A percentile compares a stretch with the other conserved stretches of the same genome.
Evolutionary conservation across 495 filamentous ascomycete genomes (phyloP).

Genomic region (Chaetomium fimeti): DNA sequence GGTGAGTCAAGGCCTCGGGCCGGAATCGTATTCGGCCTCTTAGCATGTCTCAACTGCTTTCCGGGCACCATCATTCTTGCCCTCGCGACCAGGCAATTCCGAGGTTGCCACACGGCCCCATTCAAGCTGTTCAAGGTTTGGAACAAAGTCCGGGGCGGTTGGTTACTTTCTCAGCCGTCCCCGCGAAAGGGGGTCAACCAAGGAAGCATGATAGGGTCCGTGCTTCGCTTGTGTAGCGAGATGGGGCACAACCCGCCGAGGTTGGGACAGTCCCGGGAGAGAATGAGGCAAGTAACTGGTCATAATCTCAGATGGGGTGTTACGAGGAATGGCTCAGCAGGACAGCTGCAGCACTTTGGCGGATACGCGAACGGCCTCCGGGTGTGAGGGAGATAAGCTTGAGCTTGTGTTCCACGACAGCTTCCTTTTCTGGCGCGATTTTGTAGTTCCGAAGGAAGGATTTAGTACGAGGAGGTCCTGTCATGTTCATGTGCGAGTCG

Average conservation of each 20-base stretch:
- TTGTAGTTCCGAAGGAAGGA: background rate
- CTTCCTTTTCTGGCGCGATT: constrained; percentile 2
- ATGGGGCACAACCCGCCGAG: background rate
- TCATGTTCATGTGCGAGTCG: background rate
- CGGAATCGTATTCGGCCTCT: background rate
- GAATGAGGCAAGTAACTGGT: background rate
- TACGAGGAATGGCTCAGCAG: constrained; percentile 3
- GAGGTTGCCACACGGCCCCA: background rate
- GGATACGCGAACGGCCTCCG: background rate
- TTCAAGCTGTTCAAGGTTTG: background rate
- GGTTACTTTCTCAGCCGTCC: background rate
- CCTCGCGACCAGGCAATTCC: background rate
- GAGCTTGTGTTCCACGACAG: constrained; percentile 6
- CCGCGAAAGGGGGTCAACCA: too few species aligned
- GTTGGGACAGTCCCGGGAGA: background rate
- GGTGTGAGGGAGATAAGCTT: background rate
- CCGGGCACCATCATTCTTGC: background rate
- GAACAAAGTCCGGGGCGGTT: background rate
- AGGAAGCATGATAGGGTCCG: constrained; percentile 10
- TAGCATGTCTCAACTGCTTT: background rate
- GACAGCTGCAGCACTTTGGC: constrained; percentile 5
- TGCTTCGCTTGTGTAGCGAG: background rate
- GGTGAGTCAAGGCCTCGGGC: background rate
- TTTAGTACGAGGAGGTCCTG: background rate
- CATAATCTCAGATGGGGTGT: background rate